Evolutionary conservation across 345 rosid genomes (phyloP).

Genomic region (Brassica napus): DNA sequence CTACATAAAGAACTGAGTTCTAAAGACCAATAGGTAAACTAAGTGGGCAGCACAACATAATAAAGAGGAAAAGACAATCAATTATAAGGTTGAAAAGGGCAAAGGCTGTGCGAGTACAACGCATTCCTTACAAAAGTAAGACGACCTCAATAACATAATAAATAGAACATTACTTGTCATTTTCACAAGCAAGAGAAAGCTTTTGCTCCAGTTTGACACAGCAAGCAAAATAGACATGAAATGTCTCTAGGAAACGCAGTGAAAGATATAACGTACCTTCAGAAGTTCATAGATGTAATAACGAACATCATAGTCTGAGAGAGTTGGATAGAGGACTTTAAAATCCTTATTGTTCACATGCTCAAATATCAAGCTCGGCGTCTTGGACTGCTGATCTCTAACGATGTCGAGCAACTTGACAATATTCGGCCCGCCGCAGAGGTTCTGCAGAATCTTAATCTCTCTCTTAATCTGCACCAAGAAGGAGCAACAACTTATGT

Average conservation of each 20-base stretch:
- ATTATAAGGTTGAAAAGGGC: neutral
- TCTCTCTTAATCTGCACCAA: conserved; percentile 90
- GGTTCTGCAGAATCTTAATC: conserved; percentile 95
- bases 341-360: conserved; percentile 91
- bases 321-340: conserved; percentile 90
- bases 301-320: conserved; percentile 82
- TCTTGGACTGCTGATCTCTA: conserved; percentile 94
- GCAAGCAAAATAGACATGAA: neutral
- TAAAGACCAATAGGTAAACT: neutral
- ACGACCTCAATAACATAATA: neutral
- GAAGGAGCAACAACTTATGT: neutral
- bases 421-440: conserved; percentile 94
- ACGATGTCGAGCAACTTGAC: conserved; percentile 93
- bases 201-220: neutral
- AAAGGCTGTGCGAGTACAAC: neutral
- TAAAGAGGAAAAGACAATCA: neutral
- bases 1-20: neutral
- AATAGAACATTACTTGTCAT: neutral
- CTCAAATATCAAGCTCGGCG: conserved; percentile 93
- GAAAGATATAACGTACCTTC: conserved; percentile 50
- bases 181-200: neutral
- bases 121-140: neutral
- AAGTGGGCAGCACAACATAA: neutral
- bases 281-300: conserved; percentile 88
- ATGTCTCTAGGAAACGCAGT: neutral